Evolutionary conservation across 2,329 filamentous ascomycete genomes (phyloP).

Genomic region (Xylariaceae sp.): DNA sequence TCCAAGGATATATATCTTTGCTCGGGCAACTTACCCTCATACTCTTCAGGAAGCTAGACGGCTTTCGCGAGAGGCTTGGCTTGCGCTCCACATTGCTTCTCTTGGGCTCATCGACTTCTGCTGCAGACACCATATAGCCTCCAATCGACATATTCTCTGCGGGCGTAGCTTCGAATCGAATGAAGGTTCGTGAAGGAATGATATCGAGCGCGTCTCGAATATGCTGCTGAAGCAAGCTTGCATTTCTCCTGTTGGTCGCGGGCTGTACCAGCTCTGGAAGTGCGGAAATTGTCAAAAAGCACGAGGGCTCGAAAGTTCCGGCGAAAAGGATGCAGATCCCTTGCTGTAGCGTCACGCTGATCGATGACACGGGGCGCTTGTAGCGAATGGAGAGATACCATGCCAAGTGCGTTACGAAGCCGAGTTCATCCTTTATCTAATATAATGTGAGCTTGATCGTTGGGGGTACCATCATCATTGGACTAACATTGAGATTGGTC

Average conservation of each 20-base stretch:
- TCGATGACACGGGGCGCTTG: conserved; percentile 66
- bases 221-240: conserved; percentile 70
- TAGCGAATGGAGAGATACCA: conserved; percentile 71
- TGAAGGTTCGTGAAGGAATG: conserved; percentile 59
- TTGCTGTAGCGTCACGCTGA: conserved; percentile 74
- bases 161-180: conserved; percentile 66
- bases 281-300: conserved; percentile 70
- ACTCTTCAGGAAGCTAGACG: conserved; percentile 22
- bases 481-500: conserved; percentile 59
- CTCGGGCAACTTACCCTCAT: conserved; percentile 23
- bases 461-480: not conserved
- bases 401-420: conserved; percentile 69
- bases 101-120: conserved; percentile 59
- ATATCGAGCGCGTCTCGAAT: conserved; percentile 70
- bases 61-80: conserved; percentile 17
- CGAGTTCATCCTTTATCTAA: conserved; percentile 71
- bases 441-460: conserved; percentile 5
- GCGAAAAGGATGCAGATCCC: conserved; percentile 71
- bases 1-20: not conserved
- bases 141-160: conserved; percentile 71
- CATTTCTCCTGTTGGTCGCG: conserved; percentile 76
- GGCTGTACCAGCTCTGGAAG: conserved; percentile 66
- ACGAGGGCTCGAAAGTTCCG: conserved; percentile 73
- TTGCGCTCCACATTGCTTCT: conserved; percentile 31
- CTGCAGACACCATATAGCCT: conserved; percentile 61